Evolutionary conservation across 2,329 filamentous ascomycete genomes (phyloP).

Genomic region (Colletotrichum melonis): DNA sequence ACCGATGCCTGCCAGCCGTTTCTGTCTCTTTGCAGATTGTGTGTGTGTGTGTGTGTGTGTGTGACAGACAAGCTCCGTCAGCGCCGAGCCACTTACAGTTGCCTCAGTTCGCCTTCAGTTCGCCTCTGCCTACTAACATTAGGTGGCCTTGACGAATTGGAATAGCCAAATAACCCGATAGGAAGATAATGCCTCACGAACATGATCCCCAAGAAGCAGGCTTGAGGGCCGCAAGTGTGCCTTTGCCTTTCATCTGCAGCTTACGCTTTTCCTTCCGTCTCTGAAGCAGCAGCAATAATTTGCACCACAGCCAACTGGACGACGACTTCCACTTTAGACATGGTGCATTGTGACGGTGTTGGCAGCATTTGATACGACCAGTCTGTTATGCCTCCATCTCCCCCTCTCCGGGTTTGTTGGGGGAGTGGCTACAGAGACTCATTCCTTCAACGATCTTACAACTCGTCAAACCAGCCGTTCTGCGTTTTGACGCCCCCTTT

Average conservation of each 20-base stretch:
- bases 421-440: slow-evolving; percentile 15
- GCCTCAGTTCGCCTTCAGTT: not conserved
- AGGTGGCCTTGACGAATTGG: not conserved
- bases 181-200: slow-evolving; percentile 16
- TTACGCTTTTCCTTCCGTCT: not conserved
- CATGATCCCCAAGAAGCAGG: not conserved
- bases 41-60: not conserved
- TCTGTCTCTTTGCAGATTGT: not conserved
- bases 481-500: slow-evolving; percentile 18
- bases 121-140: not conserved
- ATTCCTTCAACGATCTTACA: not conserved
- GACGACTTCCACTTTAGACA: not conserved
- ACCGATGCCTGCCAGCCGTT: not conserved
- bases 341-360: slow-evolving; percentile 8
- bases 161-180: not conserved
- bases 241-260: not conserved
- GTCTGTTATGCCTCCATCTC: not conserved
- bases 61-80: slow-evolving; percentile 13
- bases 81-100: slow-evolving; percentile 4
- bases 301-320: not conserved
- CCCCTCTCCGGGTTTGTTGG: not conserved
- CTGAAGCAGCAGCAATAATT: not conserved
- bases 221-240: not conserved
- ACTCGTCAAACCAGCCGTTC: slow-evolving; percentile 25
- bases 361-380: not conserved